Evolutionary conservation across 495 filamentous ascomycete species (phyloP), one percentile per base, ranked within the genome.

Genomic region (Hamigera avellanea): DNA sequence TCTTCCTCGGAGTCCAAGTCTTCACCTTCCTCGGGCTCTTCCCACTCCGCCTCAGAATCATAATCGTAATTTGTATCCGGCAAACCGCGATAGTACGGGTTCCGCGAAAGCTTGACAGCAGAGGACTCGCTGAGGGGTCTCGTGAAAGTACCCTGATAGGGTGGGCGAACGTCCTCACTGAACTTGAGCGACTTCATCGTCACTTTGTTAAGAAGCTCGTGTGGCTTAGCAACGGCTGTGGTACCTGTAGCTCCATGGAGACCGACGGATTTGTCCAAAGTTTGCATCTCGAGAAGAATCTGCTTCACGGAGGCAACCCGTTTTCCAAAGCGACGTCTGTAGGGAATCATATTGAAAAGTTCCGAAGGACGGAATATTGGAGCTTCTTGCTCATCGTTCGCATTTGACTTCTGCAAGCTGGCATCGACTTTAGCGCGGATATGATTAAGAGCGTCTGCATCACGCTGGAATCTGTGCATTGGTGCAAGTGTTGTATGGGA

Each of bases 1-100:
- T 93, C 86, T 14, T 83, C 82, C 36, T 88, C 81, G 0, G 77
- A 81, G 38, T 75, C 74, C 4, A 84, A 55, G 29, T 87, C 79
- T 46, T 87, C 83, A 33, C 80, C 85, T 49, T 91, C 85, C 35
- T 83, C 82, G 2, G 76, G 74, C 46, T 81, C 78, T 43, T 86
- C 81, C 86, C 91, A 98, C 58, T 95, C 93, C 0, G 81, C 88
- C 53, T 99, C 91, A 0, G 88, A 95, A 49, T 96, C 91, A 48
- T 95, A 95, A 42, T 91, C 87, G 54, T 99, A 96, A 49, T 93
- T 67, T n/a, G 77, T 68, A 2, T 80, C 69, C 2, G 81, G 76
- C 6, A 91, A 45, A 7, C 51, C 58, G 28, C 71, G 73, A 19
- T 66, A 52, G 35, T 77, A 75, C 0, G 91, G 87, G 25, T 80